These are phyloP conservation scores for Haberlea rhodopensis DNA, from an alignment of 257 asterid species.

Conservation along the genomic window DNA sequence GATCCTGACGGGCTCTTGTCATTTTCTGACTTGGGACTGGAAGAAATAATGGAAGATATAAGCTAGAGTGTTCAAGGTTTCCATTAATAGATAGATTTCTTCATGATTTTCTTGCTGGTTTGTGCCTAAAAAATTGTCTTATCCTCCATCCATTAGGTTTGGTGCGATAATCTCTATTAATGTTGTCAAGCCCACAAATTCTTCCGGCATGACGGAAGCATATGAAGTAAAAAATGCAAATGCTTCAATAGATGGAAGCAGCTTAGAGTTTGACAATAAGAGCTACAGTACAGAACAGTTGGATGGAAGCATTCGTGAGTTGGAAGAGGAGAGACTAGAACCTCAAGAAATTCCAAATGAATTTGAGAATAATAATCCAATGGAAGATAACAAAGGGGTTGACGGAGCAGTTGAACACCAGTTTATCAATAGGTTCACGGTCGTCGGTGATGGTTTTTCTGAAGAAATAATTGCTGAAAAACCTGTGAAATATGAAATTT, in stretches of 20 bases:
- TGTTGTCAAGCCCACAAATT: slow-evolving; percentile 41
- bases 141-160: slow-evolving; percentile 51
- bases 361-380: slow-evolving; percentile 28
- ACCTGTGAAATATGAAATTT: slow-evolving; percentile 29
- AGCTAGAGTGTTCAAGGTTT: slow-evolving; percentile 90
- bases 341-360: slow-evolving; percentile 29
- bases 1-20: slow-evolving; percentile 47
- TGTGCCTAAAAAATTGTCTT: slow-evolving; percentile 13
- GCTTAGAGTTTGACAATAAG: slow-evolving; percentile 26
- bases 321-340: slow-evolving; percentile 33
- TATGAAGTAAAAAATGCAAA: slow-evolving; percentile 29
- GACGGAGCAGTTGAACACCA: slow-evolving; percentile 28
- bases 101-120: not conserved
- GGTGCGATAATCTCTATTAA: slow-evolving; percentile 73
- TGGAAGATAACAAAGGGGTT: slow-evolving; percentile 24
- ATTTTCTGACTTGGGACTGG: slow-evolving; percentile 58
- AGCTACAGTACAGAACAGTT: slow-evolving; percentile 21
- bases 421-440: slow-evolving; percentile 16
- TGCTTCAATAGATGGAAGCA: slow-evolving; percentile 24
- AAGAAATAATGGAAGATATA: slow-evolving; percentile 78
- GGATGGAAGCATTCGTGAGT: slow-evolving; percentile 19
- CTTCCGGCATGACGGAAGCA: slow-evolving; percentile 32
- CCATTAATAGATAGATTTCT: slow-evolving; percentile 20
- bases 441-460: slow-evolving; percentile 21
- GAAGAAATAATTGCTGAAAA: slow-evolving; percentile 27